Percentiles rank a stretch among this genome's conserved stretches.
These are phyloP conservation scores for Leishmania major DNA, from an alignment of 208 protist genomes.

Conservation along the genomic window DNA sequence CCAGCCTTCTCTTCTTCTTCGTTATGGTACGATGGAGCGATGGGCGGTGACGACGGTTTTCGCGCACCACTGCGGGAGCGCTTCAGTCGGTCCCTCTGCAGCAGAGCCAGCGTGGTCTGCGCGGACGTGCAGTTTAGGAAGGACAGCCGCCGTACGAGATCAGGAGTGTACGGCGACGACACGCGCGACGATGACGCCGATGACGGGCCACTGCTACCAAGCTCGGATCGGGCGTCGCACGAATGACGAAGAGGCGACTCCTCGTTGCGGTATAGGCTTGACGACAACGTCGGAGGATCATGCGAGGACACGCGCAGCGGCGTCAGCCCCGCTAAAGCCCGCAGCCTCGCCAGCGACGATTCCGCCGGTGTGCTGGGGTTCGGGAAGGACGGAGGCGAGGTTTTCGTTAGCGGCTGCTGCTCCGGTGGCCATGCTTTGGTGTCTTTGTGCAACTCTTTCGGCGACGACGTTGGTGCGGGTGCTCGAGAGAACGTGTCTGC, in stretches of 20 bases:
- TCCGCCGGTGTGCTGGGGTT: constrained; percentile 1
- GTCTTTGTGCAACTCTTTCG: background rate
- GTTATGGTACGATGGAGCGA: background rate
- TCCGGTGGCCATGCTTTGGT: background rate
- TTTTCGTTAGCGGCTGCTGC: background rate
- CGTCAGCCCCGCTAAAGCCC: constrained; percentile 19
- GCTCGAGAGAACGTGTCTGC: background rate
- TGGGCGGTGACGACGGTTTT: background rate
- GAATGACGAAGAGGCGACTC: constrained; percentile 14
- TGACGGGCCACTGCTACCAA: background rate
- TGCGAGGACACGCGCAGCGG: constrained; percentile 3
- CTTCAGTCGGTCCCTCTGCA: constrained; percentile 23
- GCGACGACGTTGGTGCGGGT: background rate
- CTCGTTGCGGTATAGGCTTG: constrained; percentile 6
- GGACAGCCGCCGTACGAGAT: constrained; percentile 21
- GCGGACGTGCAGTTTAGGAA: constrained; percentile 21
- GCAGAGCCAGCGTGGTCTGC: background rate
- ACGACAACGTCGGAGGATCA: background rate
- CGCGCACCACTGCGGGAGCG: background rate
- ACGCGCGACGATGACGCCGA: constrained; percentile 8
- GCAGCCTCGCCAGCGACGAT: constrained; percentile 29
- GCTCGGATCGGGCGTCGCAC: background rate
- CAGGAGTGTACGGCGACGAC: constrained; percentile 25
- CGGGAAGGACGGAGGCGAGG: background rate
- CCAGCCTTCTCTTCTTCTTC: constrained; percentile 12